Base-by-base conservation (phyloP, 2,329 filamentous ascomycete species). In the Aureobasidium musti region DNA sequence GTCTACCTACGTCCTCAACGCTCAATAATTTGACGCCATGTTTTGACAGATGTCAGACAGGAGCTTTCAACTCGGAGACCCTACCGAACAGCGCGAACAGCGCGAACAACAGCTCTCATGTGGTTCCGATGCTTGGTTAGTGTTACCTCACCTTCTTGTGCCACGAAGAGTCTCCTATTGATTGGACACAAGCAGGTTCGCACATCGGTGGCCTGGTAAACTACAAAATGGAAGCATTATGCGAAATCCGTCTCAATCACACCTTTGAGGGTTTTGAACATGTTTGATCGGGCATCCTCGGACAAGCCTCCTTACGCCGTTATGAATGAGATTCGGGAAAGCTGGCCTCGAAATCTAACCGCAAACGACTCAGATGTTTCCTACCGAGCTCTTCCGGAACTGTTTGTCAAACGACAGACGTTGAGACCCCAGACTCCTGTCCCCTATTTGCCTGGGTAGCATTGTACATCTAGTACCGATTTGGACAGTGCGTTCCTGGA, bases 331-430 rank as follows among this genome's bases (percentile, higher is more conserved):
- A 43, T 28, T 33, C 33, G 59, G 43, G 21, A 3, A 37, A 43
- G 2, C 59, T 45, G 59, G 23, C 23, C 43, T 45, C 50, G n/a
- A 63, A 23, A 49, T 63, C 33, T 50, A 50, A n/a, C 43, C 45
- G 30, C 21, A 50, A 63, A 50, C 57, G 30, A 39, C n/a, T 23
- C 59, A 47, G 33, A 50, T 50, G 43, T 19, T 45, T 17, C n/a
- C 45, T 47, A 33, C 59, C 59, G 59, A 63, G 59, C 59, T 63
- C 43, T 28, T 63, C 59, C 59, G 59, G 13, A 37, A 30, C 17
- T 11, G 8, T 39, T 39, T 21, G 33, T 41, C 39, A 33, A 39
- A 50, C 23, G 30, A 23, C 59, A 63, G 43, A 39, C 59, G 59
- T 50, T 50, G 13, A 13, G 1, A 21, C 45, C 59, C 30, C 33